Evolutionary conservation across 176 grass and related monocot species (phyloP).

Genomic region (Aegilops tauschii): DNA sequence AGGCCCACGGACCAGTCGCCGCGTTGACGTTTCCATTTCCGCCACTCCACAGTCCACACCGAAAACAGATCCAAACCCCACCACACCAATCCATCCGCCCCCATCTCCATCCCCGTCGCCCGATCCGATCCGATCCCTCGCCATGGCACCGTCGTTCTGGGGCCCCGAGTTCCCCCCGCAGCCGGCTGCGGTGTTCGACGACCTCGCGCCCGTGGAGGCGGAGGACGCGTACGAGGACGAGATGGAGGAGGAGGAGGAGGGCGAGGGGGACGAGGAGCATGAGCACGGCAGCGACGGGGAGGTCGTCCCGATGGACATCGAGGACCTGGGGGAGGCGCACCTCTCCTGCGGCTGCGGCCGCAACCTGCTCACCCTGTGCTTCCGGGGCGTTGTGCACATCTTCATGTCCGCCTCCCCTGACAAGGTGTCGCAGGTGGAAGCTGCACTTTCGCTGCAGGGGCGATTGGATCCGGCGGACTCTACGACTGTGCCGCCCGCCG

Average conservation of each 20-base stretch:
- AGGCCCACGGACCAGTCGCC: not conserved
- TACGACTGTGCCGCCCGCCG: conserved; percentile 24
- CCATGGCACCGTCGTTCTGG: conserved; percentile 66
- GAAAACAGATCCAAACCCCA: conserved; percentile 68
- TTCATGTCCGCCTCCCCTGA: conserved; percentile 94
- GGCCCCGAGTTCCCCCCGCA: conserved; percentile 42
- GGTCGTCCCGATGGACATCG: conserved; percentile 55
- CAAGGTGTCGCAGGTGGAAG: conserved; percentile 86
- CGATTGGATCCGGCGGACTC: conserved; percentile 10
- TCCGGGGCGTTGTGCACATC: conserved; percentile 90
- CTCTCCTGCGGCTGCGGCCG: not conserved
- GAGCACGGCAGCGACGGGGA: conserved; percentile 10
- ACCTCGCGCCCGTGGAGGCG: not conserved
- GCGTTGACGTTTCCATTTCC: conserved; percentile 7
- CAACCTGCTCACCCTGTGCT: conserved; percentile 62
- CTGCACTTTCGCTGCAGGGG: conserved; percentile 50
- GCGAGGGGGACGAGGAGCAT: conserved; percentile 26
- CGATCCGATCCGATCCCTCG: conserved; percentile 40
- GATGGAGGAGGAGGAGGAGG: conserved; percentile 9
- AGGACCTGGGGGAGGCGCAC: conserved; percentile 16
- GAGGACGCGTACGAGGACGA: too few species aligned
- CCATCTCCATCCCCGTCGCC: conserved; percentile 29
- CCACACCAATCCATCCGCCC: conserved; percentile 10
- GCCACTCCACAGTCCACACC: conserved; percentile 28
- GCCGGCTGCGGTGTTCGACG: conserved; percentile 4